These are phyloP conservation scores for Eimeria necatrix DNA, from an alignment of 169 alveolate genomes.

Conservation along the genomic window DNA sequence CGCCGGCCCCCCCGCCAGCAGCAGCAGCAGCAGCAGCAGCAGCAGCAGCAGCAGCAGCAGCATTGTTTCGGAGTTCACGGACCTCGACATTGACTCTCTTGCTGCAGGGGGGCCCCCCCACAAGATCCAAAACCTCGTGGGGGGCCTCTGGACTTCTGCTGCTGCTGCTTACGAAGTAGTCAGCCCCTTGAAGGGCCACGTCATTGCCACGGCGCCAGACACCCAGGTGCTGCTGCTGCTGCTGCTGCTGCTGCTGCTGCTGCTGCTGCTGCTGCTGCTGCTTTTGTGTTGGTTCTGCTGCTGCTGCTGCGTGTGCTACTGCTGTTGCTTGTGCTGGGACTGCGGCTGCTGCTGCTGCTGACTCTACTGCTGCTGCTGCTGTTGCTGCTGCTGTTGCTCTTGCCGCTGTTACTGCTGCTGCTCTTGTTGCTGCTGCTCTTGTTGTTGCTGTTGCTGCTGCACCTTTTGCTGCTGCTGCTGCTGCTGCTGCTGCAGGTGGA, in stretches of 20 bases:
- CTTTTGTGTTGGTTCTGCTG: too few relatives aligned
- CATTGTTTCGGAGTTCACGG: background rate
- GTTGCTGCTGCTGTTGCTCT: too few relatives aligned
- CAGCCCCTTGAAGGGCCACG: conserved; percentile 88
- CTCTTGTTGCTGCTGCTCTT: conserved; percentile 14
- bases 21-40: too few relatives aligned
- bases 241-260: background rate
- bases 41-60: too few relatives aligned
- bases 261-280: conserved; percentile 13
- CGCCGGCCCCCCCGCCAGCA: too few relatives aligned
- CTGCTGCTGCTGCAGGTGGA: conserved; percentile 28
- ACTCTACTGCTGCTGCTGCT: too few relatives aligned
- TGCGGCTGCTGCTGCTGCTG: background rate
- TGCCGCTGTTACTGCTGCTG: too few relatives aligned
- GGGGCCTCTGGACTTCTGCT: conserved; percentile 86
- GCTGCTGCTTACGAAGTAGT: conserved; percentile 66
- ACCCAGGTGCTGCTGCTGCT: conserved; percentile 82
- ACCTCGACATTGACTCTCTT: background rate
- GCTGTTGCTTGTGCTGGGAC: too few relatives aligned
- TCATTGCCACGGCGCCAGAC: conserved; percentile 81
- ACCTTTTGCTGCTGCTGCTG: too few relatives aligned
- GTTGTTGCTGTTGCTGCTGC: too few relatives aligned
- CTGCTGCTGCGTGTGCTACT: too few relatives aligned
- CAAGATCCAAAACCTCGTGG: conserved; percentile 82
- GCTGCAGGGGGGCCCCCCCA: conserved; percentile 11